phyloP scores from a whole-genome alignment of 1,139 yeast genomes.

The Chernovozyma sophiae-reginae region DNA sequence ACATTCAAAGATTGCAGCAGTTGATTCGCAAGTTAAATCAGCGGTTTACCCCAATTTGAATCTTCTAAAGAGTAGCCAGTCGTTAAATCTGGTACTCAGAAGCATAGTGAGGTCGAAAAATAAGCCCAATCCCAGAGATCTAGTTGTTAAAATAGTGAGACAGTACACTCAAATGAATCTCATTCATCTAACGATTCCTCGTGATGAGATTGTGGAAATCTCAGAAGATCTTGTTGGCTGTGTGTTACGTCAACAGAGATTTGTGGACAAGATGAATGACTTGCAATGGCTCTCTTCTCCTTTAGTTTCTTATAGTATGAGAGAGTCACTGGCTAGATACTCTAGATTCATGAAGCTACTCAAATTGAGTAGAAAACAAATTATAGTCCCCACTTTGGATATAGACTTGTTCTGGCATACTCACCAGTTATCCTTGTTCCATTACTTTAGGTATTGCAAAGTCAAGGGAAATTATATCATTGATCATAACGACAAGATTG shows the following conservation, averaged over 20 bases:
- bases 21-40: too few relatives aligned
- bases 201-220: slow-evolving; percentile 10
- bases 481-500: slow-evolving; percentile 15
- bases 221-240: slow-evolving; percentile 30
- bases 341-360: slow-evolving; percentile 22
- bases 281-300: slow-evolving; percentile 28
- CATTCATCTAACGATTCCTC: slow-evolving; percentile 15
- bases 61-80: not conserved
- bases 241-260: slow-evolving; percentile 28
- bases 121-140: not conserved
- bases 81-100: not conserved
- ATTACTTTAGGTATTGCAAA: slow-evolving; percentile 11
- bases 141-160: slow-evolving; percentile 8
- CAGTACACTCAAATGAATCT: slow-evolving; percentile 17
- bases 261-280: slow-evolving; percentile 26
- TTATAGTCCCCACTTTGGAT: slow-evolving; percentile 23
- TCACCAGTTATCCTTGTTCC: slow-evolving; percentile 20
- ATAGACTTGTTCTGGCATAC: slow-evolving; percentile 31
- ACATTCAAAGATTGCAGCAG: too few relatives aligned
- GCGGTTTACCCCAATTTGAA: not conserved
- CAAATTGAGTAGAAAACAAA: too few relatives aligned
- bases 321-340: slow-evolving; percentile 22
- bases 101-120: not conserved
- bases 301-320: slow-evolving; percentile 15
- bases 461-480: slow-evolving; percentile 4